Evolutionary conservation across 805 yeast species (phyloP).

Genomic region (Candida stauntonica): DNA sequence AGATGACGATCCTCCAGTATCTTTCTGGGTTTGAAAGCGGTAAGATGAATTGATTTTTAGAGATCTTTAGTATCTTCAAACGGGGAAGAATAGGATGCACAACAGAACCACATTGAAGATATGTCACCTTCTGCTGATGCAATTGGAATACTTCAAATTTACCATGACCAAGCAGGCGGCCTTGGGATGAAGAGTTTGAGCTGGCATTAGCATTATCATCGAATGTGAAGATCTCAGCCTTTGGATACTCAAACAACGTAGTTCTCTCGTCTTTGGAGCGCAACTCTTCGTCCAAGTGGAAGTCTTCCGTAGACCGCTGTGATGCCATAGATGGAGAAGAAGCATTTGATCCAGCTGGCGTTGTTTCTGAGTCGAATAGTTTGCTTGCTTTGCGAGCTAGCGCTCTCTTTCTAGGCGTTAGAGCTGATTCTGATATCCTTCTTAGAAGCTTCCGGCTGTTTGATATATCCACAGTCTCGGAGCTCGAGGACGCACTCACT

Average conservation of each 20-base stretch:
- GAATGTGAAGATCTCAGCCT: constrained; percentile 24
- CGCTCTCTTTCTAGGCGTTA: constrained; percentile 24
- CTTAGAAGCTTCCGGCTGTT: constrained; percentile 21
- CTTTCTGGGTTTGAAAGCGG: constrained; percentile 72
- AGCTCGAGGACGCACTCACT: constrained; percentile 2
- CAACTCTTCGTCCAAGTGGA: background rate
- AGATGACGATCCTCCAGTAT: constrained; percentile 56
- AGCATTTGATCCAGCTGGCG: background rate
- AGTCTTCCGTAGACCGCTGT: constrained; percentile 4
- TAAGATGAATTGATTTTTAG: constrained; percentile 46
- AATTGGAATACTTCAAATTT: constrained; percentile 54
- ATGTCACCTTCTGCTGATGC: constrained; percentile 53
- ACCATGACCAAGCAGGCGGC: constrained; percentile 58
- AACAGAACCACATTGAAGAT: constrained; percentile 59
- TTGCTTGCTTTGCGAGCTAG: constrained; percentile 16
- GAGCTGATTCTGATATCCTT: constrained; percentile 17
- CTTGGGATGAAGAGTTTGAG: constrained; percentile 25
- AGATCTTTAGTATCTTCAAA: constrained; percentile 50
- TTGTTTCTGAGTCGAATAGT: background rate
- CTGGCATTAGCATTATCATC: constrained; percentile 16
- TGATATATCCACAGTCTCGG: constrained; percentile 21
- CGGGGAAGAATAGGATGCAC: constrained; percentile 72
- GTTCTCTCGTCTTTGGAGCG: constrained; percentile 16
- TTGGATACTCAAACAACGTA: constrained; percentile 18
- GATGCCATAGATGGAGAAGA: constrained; percentile 4